Evolutionary conservation across 2,329 filamentous ascomycete genomes (phyloP), one percentile per base, ranked within the genome.

Genomic region (Colletotrichum brevisporum): DNA sequence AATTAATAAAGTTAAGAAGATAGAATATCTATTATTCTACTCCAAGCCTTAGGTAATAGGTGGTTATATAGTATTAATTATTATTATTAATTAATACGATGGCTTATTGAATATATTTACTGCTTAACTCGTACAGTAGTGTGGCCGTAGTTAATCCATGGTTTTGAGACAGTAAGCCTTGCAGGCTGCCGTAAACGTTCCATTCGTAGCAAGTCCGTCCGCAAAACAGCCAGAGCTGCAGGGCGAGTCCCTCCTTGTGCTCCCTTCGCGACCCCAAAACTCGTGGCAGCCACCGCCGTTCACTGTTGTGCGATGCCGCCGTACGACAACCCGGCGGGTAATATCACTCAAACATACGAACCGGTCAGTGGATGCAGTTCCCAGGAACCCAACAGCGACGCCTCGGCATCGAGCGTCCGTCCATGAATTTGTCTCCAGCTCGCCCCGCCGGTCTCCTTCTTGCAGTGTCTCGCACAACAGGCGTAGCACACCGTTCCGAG

Each of bases 381-480:
- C 16, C 41, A 43, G 41, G 13, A 15, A 43, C 16, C 36, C 13
- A 43, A 15, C 41, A 43, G 41, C 41, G 13, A 5, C 13, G 41
- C 41, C 36, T 43, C 18, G 6, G 15, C 10, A 24, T 36, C 36
- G 43, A 26, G 53, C 15, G 65, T n/a, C 39, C 15, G 65, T n/a
- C 39, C 27, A 36, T 53, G 60, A 41, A 64, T 53, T 39, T 21
- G 45, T n/a, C 39, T 54, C 48, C 51, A 12, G n/a, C 6, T 31
- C 31, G 59, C 59, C 65, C 65, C 65, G 48, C 53, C 53, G 16
- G 41, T 43, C 65, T 64, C 53, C 36, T 50, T 64, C 60, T 58
- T 36, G 21, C 53, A 54, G 26, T 43, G 65, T 68, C 60, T 68
- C 65, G 60, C 47, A 41, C 47, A n/a, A 43, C 27, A 54, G 54